A percentile compares a stretch with the other conserved stretches of the same genome.
These are phyloP conservation scores for Zygoascus bituminiphila DNA, from an alignment of 805 yeast species.

Conservation along the genomic window DNA sequence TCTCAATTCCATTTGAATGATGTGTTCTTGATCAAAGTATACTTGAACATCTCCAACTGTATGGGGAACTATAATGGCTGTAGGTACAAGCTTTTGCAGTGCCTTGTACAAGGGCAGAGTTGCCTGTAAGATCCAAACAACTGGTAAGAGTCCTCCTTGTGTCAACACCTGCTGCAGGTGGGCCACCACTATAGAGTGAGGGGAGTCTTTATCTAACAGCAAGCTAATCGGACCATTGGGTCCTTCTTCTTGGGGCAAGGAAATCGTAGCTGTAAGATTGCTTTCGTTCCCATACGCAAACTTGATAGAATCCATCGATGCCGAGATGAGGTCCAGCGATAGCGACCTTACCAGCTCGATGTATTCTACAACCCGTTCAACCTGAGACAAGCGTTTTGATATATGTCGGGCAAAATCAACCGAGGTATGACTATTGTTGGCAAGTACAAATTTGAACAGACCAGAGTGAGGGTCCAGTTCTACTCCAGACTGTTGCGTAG, in stretches of 20 bases:
- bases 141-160: conserved; percentile 21
- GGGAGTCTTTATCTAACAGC: conserved; percentile 18
- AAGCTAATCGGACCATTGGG: conserved; percentile 9
- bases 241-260: not conserved
- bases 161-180: conserved; percentile 23
- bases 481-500: conserved; percentile 20
- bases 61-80: conserved; percentile 20
- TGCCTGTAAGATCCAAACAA: conserved; percentile 22
- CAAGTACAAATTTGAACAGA: conserved; percentile 11
- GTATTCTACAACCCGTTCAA: conserved; percentile 27
- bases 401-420: conserved; percentile 9
- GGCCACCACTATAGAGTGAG: conserved; percentile 23
- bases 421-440: not conserved
- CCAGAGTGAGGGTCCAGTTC: conserved; percentile 21
- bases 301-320: conserved; percentile 23
- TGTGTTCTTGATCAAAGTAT: conserved; percentile 3
- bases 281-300: conserved; percentile 22
- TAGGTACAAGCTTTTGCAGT: conserved; percentile 11
- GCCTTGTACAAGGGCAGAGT: conserved; percentile 24
- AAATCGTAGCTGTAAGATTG: conserved; percentile 7
- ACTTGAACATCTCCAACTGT: conserved; percentile 13
- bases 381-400: conserved; percentile 17
- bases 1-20: conserved; percentile 3
- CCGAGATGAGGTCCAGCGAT: conserved; percentile 21
- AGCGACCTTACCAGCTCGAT: conserved; percentile 23